Evolutionary conservation across 768 basidiomycete genomes (phyloP), one percentile per base, ranked within the genome.

Genomic region (Termitomyces sp.): DNA sequence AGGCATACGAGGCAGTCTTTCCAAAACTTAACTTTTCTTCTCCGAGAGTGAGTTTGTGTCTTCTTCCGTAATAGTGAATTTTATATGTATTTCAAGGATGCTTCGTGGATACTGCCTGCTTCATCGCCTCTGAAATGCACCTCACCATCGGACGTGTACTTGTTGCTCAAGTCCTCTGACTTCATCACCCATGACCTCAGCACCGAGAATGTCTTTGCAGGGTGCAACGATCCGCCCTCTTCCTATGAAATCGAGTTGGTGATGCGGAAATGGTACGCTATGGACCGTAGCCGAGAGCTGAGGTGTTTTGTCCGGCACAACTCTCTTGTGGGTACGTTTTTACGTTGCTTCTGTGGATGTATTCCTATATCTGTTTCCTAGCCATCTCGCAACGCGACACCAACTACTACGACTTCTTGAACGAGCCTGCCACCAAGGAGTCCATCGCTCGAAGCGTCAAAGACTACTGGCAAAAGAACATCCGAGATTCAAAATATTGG

Each of bases 11-110:
- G 3, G 89, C 89, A 7, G 89, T 96, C 33, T 98, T 98, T 71
- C 95, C 96, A 0, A 98, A 98, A 75, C 85, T 98, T 58, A 98
- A 97, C 69, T 97, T 96, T 76, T 92, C 94, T 7, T 89, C 92
- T n/a, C 96, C 96, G 15, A 90, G 89, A 78, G 95, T 91, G 61
- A 22, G 61, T 68, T 20, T 55, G 46, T 46, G 38, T 40, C 8
- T 33, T 35, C 40, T 33, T 32, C 24, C 15, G 13, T 54, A n/a
- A 39, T 22, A n/a, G 33, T 12, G 45, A 32, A 52, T 36, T 22
- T 24, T 11, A 24, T 39, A 20, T 33, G 7, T 53, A 11, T 60
- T 40, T 49, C 44, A 33, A 95, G 94, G 96, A 98, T 67, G 94
- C 95, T 35, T 83, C 91, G 5, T 98, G 95, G 93, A 84, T 97